These are phyloP conservation scores for Protomyces arabidopsidicola DNA, from an alignment of 1,139 yeast species.

Conservation along the genomic window DNA sequence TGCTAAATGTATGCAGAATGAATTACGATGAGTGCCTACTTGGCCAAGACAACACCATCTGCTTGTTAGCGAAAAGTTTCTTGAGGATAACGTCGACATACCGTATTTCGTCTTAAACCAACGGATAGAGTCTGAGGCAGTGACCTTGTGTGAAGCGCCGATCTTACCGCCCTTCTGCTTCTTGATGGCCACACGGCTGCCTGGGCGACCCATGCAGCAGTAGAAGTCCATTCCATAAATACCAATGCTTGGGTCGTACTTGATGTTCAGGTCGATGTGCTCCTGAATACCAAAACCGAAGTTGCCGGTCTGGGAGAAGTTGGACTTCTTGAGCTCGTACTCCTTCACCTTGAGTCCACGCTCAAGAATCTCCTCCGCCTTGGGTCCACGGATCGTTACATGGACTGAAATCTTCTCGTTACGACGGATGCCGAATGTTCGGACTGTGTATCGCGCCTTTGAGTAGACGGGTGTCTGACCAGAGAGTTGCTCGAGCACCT, in stretches of 20 bases:
- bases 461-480: constrained; percentile 99
- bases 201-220: constrained; percentile 99
- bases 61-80: background rate
- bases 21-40: background rate
- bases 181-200: constrained; percentile 98
- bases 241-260: constrained; percentile 99
- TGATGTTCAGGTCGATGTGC: constrained; percentile 99
- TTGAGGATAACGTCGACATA: constrained; percentile 31
- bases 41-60: background rate
- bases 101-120: constrained; percentile 99
- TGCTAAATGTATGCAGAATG: background rate
- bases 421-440: constrained; percentile 99
- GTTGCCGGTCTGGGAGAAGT: constrained; percentile 99
- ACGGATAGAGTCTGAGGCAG: constrained; percentile 88
- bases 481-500: constrained; percentile 98
- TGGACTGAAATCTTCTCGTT: constrained; percentile 99
- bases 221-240: constrained; percentile 99
- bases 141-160: constrained; percentile 90
- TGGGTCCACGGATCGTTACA: constrained; percentile 99
- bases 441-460: constrained; percentile 98
- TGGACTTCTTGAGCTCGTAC: constrained; percentile 88
- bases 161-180: constrained; percentile 87
- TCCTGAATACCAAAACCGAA: constrained; percentile 99
- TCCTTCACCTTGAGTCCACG: constrained; percentile 99
- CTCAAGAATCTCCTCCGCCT: constrained; percentile 99